Evolutionary conservation across 2,329 filamentous ascomycete genomes (phyloP).

Genomic region (Colletotrichum sp.): DNA sequence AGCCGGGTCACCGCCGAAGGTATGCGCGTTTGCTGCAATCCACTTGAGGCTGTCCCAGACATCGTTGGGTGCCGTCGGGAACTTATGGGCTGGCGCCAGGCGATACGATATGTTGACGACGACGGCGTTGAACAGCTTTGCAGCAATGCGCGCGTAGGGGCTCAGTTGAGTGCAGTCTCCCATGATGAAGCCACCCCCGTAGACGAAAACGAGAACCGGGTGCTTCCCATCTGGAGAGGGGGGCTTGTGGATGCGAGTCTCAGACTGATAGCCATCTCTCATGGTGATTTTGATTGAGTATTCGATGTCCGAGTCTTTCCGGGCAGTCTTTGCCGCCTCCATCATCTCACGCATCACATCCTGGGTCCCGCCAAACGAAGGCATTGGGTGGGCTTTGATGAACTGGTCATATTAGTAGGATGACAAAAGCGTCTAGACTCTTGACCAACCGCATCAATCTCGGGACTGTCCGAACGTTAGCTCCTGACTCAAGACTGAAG

Average conservation of each 20-base stretch:
- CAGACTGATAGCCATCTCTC: not conserved
- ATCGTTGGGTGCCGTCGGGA: constrained; percentile 46
- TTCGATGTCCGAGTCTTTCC: not conserved
- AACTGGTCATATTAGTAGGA: not conserved
- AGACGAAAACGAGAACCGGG: constrained; percentile 11
- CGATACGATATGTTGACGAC: constrained; percentile 50
- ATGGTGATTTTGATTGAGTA: not conserved
- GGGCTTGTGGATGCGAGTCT: not conserved
- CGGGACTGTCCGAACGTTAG: not conserved
- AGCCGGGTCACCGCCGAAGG: constrained; percentile 7
- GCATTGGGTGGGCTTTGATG: not conserved
- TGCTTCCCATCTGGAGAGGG: not conserved
- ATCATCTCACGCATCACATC: not conserved
- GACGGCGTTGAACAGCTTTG: not conserved
- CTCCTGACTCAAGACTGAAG: not conserved
- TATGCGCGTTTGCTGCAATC: not conserved
- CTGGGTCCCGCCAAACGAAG: not conserved
- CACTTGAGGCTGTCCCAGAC: constrained; percentile 36
- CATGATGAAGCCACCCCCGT: constrained; percentile 4
- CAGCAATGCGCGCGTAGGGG: not conserved
- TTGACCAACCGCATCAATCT: not conserved
- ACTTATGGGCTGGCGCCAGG: constrained; percentile 49
- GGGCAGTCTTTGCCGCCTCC: not conserved
- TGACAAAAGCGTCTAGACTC: not conserved
- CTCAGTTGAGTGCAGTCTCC: not conserved